phyloP scores from a whole-genome alignment of 805 yeast species.

The Ogataea naganishii region DNA sequence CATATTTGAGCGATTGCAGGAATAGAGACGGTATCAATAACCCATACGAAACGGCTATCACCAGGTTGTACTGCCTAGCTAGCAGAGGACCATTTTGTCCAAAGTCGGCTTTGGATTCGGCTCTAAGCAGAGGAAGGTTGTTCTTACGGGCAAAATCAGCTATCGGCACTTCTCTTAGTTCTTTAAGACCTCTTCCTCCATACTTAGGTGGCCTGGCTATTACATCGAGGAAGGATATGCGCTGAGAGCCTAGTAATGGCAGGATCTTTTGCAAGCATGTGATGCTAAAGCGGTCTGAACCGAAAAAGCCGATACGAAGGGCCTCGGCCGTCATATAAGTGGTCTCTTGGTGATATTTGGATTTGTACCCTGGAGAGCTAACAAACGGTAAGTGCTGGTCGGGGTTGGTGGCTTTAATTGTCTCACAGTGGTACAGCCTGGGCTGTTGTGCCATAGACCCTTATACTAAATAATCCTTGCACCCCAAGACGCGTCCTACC shows the following conservation, averaged over 20 bases:
- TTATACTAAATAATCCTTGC: no score
- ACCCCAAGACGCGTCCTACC: not conserved
- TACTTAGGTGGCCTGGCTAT: constrained; percentile 57
- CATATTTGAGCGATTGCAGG: constrained; percentile 37
- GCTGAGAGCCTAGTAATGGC: constrained; percentile 9
- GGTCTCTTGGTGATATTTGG: no score
- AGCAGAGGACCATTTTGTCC: constrained; percentile 15
- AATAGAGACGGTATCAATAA: constrained; percentile 61
- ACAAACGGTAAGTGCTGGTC: no score
- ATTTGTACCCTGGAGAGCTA: no score
- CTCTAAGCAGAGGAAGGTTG: constrained; percentile 34
- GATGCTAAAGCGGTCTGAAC: constrained; percentile 67
- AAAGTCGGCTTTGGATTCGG: constrained; percentile 38
- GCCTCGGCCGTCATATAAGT: no score
- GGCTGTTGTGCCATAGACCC: no score
- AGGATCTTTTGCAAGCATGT: constrained; percentile 35
- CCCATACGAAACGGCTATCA: constrained; percentile 92
- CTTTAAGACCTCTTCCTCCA: constrained; percentile 48
- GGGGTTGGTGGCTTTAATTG: no score
- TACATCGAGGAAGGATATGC: constrained; percentile 36
- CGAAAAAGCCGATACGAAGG: constrained; percentile 55
- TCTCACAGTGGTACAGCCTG: no score
- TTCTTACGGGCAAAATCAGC: constrained; percentile 28
- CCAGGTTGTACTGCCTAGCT: constrained; percentile 39
- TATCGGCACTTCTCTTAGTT: constrained; percentile 44